phyloP scores from a whole-genome alignment of 805 yeast species.

The Wickerhamomyces chambardii region DNA sequence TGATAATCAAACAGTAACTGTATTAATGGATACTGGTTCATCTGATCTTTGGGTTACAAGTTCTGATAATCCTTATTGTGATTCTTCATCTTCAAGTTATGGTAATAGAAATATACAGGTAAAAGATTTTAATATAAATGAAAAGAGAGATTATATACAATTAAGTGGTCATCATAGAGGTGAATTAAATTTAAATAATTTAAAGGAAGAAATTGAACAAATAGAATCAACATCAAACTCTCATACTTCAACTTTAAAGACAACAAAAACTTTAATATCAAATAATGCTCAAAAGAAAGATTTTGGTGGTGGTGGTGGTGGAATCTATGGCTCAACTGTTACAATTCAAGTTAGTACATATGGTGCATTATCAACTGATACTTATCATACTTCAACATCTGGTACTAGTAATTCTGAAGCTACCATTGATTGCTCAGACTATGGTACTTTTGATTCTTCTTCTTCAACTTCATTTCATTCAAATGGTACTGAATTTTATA shows the following conservation, averaged over 20 bases:
- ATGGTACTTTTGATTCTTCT: slow-evolving; percentile 27
- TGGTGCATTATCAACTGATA: background rate
- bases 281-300: too few relatives aligned
- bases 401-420: slow-evolving; percentile 3
- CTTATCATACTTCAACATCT: background rate
- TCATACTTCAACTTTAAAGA: too few relatives aligned
- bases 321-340: too few relatives aligned
- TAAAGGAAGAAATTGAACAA: too few relatives aligned
- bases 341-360: background rate
- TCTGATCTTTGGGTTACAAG: slow-evolving; percentile 62
- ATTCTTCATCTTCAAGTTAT: slow-evolving; percentile 6
- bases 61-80: slow-evolving; percentile 37
- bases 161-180: too few relatives aligned
- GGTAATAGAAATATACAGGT: background rate
- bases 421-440: slow-evolving; percentile 4
- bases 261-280: too few relatives aligned
- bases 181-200: too few relatives aligned
- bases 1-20: slow-evolving; percentile 41
- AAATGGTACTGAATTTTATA: slow-evolving; percentile 27
- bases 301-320: too few relatives aligned
- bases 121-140: too few relatives aligned
- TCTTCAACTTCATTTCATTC: slow-evolving; percentile 23
- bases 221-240: too few relatives aligned
- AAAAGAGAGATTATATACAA: too few relatives aligned
- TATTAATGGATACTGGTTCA: slow-evolving; percentile 70